These are phyloP conservation scores for Candida parachauliodes DNA, from an alignment of 805 yeast genomes.

Conservation along the genomic window DNA sequence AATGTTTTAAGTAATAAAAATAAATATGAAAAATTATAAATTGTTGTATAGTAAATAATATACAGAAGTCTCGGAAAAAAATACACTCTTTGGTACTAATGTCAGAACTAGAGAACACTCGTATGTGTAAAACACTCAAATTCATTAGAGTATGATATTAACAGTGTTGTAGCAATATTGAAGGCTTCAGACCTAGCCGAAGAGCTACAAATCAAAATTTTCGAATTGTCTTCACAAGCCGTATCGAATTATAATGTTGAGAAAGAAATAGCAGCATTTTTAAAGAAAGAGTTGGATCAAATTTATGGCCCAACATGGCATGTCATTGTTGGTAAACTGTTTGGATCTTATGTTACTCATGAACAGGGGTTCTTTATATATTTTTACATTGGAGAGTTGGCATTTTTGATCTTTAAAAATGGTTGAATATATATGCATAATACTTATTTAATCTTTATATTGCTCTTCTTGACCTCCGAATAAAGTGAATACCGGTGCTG, in stretches of 20 bases:
- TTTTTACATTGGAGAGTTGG: conserved; percentile 65
- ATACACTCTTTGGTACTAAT: neutral
- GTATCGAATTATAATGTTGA: conserved; percentile 40
- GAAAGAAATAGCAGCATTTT: conserved; percentile 60
- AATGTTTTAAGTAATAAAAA: conserved; percentile 24
- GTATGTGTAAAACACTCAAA: conserved; percentile 6
- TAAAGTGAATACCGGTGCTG: conserved; percentile 85
- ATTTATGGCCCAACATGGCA: conserved; percentile 75
- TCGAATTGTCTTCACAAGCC: conserved; percentile 46
- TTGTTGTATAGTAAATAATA: neutral
- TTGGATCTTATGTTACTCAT: conserved; percentile 78
- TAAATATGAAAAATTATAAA: conserved; percentile 17
- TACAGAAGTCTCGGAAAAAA: neutral
- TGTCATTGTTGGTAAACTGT: conserved; percentile 73
- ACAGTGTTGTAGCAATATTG: conserved; percentile 27
- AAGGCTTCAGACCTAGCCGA: conserved; percentile 46
- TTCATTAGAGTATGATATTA: neutral
- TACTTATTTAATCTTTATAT: conserved; percentile 4
- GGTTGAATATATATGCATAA: conserved; percentile 21
- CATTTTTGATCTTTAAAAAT: conserved; percentile 68
- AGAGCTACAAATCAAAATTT: conserved; percentile 49
- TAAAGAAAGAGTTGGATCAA: conserved; percentile 66
- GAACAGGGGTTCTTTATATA: conserved; percentile 71
- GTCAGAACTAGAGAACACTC: conserved; percentile 10
- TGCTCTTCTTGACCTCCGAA: conserved; percentile 74